Percentiles rank a stretch among this genome's conserved stretches.
phyloP scores from a whole-genome alignment of 805 yeast genomes.

The Zygotorulaspora florentina region DNA sequence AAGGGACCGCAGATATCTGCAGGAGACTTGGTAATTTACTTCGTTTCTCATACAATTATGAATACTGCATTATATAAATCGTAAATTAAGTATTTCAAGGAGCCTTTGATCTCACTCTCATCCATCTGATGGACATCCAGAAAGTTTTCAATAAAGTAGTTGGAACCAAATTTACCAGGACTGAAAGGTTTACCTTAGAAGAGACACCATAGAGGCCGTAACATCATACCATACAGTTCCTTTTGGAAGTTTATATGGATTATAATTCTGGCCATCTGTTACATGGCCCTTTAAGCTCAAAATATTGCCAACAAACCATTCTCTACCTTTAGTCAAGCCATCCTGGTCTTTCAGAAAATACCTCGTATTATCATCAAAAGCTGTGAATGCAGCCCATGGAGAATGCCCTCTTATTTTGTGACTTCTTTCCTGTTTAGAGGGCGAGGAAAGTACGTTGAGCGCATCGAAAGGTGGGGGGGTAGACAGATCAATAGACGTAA shows the following conservation, averaged over 20 bases:
- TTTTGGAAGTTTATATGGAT: slow-evolving; percentile 62
- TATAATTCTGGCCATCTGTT: slow-evolving; percentile 44
- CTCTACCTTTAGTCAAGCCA: slow-evolving; percentile 44
- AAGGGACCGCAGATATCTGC: slow-evolving; percentile 60
- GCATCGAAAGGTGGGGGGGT: slow-evolving; percentile 31
- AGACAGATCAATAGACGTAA: slow-evolving; percentile 34
- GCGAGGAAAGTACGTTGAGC: slow-evolving; percentile 6
- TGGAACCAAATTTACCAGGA: not conserved
- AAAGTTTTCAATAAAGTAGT: slow-evolving; percentile 17
- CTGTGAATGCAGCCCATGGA: slow-evolving; percentile 95
- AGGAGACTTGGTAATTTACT: slow-evolving; percentile 74
- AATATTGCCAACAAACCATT: slow-evolving; percentile 81
- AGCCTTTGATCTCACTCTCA: too few relatives aligned
- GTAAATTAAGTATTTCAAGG: too few relatives aligned
- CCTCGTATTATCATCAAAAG: slow-evolving; percentile 70
- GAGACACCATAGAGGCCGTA: slow-evolving; percentile 39
- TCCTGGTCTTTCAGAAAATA: slow-evolving; percentile 57
- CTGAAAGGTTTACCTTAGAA: slow-evolving; percentile 1
- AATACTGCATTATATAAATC: too few relatives aligned
- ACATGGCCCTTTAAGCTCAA: slow-evolving; percentile 49
- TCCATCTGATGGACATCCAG: too few relatives aligned
- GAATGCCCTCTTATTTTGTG: slow-evolving; percentile 28
- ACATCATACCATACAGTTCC: slow-evolving; percentile 65
- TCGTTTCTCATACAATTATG: too few relatives aligned
- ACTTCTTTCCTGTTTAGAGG: slow-evolving; percentile 11